Evolutionary conservation across 2,329 filamentous ascomycete species (phyloP).

Genomic region (Didymosphaeria variabile): DNA sequence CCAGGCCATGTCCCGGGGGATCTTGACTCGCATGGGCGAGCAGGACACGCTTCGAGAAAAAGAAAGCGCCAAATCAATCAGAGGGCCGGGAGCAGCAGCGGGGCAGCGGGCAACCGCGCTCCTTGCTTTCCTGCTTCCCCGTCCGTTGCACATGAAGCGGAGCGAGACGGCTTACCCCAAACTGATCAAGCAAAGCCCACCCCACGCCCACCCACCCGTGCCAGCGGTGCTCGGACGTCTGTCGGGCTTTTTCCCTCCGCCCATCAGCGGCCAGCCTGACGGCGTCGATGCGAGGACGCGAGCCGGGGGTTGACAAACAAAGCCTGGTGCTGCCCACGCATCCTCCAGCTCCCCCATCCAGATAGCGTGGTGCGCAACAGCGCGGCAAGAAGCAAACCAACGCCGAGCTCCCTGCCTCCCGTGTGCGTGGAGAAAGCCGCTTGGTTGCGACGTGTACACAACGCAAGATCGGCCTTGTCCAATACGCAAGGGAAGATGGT

Average conservation of each 20-base stretch:
- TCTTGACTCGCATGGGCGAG: slow-evolving; percentile 40
- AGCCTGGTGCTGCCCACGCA: slow-evolving; percentile 14
- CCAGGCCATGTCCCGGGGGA: slow-evolving; percentile 29
- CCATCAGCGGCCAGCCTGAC: slow-evolving; percentile 18
- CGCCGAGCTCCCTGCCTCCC: slow-evolving; percentile 2
- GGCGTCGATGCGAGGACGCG: slow-evolving; percentile 13
- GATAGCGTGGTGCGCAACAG: slow-evolving; percentile 5
- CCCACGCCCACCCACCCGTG: slow-evolving; percentile 37
- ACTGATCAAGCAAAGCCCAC: slow-evolving; percentile 35
- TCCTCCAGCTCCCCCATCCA: slow-evolving; percentile 14
- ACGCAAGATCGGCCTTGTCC: neutral
- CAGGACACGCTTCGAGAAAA: slow-evolving; percentile 39
- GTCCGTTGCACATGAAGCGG: slow-evolving; percentile 38
- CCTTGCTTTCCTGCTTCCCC: slow-evolving; percentile 38
- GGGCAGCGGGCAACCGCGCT: slow-evolving; percentile 43
- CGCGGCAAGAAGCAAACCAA: slow-evolving; percentile 13
- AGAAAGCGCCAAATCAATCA: slow-evolving; percentile 30
- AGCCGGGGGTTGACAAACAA: slow-evolving; percentile 17
- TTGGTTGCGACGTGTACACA: slow-evolving; percentile 9
- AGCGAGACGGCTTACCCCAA: slow-evolving; percentile 26
- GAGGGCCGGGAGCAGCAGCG: slow-evolving; percentile 30
- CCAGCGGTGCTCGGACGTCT: slow-evolving; percentile 21
- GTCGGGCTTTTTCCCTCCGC: slow-evolving; percentile 31
- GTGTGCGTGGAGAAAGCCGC: neutral
- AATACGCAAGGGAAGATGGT: slow-evolving; percentile 6